Percentiles rank a stretch among this genome's conserved stretches.
Evolutionary conservation across 805 yeast species (phyloP).

Genomic region (Wickerhamomyces tratensis): DNA sequence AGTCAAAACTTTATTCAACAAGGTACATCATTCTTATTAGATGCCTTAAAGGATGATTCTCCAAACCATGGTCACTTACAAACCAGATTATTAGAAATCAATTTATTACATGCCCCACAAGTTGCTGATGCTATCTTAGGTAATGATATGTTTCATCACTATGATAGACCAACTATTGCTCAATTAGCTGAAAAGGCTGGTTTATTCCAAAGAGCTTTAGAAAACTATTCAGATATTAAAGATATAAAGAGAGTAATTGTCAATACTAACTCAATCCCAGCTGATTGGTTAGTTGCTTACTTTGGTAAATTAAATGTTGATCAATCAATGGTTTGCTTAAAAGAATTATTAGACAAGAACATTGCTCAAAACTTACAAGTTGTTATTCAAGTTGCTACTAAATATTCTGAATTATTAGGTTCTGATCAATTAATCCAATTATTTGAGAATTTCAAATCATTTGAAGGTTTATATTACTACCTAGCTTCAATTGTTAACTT

Average conservation of each 20-base stretch:
- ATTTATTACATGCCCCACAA: constrained; percentile 94
- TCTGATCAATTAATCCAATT: constrained; percentile 75
- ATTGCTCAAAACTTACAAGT: constrained; percentile 84
- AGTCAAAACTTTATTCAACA: constrained; percentile 93
- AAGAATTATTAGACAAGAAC: constrained; percentile 73
- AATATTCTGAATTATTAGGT: constrained; percentile 90
- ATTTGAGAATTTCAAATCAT: constrained; percentile 87
- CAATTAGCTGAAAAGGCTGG: constrained; percentile 94
- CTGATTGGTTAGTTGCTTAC: constrained; percentile 88
- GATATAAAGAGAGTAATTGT: constrained; percentile 94
- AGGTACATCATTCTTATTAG: constrained; percentile 94
- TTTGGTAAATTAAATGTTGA: constrained; percentile 93
- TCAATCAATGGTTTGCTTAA: constrained; percentile 80
- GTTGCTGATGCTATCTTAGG: constrained; percentile 99
- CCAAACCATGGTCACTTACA: constrained; percentile 96
- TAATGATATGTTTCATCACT: constrained; percentile 90
- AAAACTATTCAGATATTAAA: constrained; percentile 87
- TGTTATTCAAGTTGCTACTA: constrained; percentile 93
- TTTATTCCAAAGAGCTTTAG: constrained; percentile 88
- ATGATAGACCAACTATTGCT: constrained; percentile 90
- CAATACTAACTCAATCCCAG: constrained; percentile 74
- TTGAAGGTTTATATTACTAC: constrained; percentile 92
- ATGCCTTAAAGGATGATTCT: constrained; percentile 86
- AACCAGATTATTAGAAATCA: constrained; percentile 88
- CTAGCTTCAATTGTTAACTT: constrained; percentile 87